phyloP scores from a whole-genome alignment of 2,329 filamentous ascomycete genomes.

The Plectosphaerella plurivora region DNA sequence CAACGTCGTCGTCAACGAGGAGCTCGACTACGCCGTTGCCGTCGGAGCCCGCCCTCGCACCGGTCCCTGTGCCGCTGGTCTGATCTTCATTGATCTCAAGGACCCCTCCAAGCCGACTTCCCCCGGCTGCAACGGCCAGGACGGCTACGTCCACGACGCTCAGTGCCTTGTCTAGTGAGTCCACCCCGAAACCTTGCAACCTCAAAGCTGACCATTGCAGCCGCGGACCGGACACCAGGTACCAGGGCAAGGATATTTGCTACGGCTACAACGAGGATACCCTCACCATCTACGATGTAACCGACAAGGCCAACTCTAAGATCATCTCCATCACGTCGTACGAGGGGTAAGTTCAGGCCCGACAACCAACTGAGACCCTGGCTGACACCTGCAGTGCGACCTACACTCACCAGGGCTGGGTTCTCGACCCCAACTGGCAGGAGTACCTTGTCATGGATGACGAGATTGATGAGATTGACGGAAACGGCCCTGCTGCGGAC shows the following conservation, averaged over 20 bases:
- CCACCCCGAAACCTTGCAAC: background rate
- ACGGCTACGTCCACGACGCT: constrained; percentile 51
- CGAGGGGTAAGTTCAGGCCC: constrained; percentile 26
- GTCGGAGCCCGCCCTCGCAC: constrained; percentile 28
- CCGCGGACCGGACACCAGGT: constrained; percentile 43
- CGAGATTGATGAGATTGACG: constrained; percentile 39
- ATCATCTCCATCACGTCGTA: constrained; percentile 49
- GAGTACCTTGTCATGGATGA: constrained; percentile 30
- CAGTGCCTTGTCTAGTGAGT: background rate
- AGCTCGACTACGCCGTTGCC: constrained; percentile 37
- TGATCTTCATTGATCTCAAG: constrained; percentile 50
- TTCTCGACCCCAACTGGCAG: constrained; percentile 36
- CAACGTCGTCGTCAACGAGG: constrained; percentile 45
- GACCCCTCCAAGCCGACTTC: constrained; percentile 45
- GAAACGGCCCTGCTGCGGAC: constrained; percentile 24
- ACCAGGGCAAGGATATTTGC: constrained; percentile 47
- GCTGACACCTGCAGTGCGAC: constrained; percentile 16
- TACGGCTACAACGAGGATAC: constrained; percentile 52
- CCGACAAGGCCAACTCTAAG: constrained; percentile 37
- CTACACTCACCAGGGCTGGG: constrained; percentile 52
- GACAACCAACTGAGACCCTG: constrained; percentile 9
- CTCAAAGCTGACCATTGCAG: constrained; percentile 23
- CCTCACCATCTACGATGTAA: constrained; percentile 47
- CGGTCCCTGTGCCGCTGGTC: constrained; percentile 36
- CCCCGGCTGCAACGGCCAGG: constrained; percentile 44